Percentiles rank a stretch among this genome's conserved stretches.
These are phyloP conservation scores for Porogramme epimiltina DNA, from an alignment of 1,284 basidiomycete species.

Conservation along the genomic window DNA sequence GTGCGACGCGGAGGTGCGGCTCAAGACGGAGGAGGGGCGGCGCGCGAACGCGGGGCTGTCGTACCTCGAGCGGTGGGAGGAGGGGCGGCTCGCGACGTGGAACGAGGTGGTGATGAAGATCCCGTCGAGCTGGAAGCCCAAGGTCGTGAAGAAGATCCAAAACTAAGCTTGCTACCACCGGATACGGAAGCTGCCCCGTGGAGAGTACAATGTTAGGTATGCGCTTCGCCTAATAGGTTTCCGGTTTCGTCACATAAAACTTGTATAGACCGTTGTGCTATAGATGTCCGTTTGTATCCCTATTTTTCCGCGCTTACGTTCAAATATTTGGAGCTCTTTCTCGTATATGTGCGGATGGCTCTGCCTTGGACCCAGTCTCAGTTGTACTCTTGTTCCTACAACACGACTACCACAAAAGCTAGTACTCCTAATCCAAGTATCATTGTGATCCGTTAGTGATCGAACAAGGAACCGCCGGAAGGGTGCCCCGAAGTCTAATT, in stretches of 20 bases:
- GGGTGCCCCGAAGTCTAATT: too few relatives aligned
- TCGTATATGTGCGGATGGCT: too few relatives aligned
- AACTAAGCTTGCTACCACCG: constrained; percentile 18
- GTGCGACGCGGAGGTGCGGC: constrained; percentile 93
- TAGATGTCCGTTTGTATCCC: not conserved
- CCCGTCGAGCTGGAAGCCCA: constrained; percentile 74
- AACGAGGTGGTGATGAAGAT: constrained; percentile 73
- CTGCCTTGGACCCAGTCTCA: too few relatives aligned
- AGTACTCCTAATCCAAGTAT: too few relatives aligned
- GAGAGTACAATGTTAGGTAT: not conserved
- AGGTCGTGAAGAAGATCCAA: constrained; percentile 22
- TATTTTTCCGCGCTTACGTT: too few relatives aligned
- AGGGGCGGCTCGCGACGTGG: constrained; percentile 78
- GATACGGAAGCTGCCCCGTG: not conserved
- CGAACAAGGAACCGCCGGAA: too few relatives aligned
- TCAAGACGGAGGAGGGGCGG: constrained; percentile 67
- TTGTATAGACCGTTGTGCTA: constrained; percentile 12
- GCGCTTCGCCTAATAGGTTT: not conserved
- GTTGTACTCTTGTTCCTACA: too few relatives aligned
- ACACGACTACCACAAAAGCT: too few relatives aligned
- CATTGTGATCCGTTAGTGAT: too few relatives aligned
- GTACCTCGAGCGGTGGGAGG: constrained; percentile 83
- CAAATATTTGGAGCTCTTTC: too few relatives aligned
- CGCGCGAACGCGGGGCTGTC: constrained; percentile 63
- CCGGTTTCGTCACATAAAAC: not conserved